phyloP scores from a whole-genome alignment of 106 monocot species.

The Narthecium ossifragum region DNA sequence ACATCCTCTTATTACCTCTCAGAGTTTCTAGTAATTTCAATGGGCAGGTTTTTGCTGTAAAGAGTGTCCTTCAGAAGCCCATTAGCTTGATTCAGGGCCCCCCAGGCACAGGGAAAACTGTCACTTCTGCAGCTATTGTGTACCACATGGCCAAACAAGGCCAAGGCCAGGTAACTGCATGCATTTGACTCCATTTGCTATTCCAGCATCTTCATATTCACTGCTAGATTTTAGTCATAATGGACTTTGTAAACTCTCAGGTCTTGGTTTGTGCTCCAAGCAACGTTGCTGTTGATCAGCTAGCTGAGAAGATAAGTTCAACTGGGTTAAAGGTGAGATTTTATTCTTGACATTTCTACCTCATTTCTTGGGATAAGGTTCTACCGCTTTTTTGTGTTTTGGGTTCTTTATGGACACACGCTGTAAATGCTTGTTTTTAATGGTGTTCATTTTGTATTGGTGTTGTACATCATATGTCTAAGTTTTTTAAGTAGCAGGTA shows the following conservation, averaged over 20 bases:
- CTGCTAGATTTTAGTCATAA: no score
- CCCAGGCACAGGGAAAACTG: conserved; percentile 97
- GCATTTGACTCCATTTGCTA: neutral
- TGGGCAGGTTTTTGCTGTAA: conserved; percentile 92
- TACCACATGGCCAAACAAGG: conserved; percentile 99
- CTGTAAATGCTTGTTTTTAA: no score
- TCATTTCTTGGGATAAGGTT: no score
- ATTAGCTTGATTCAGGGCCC: conserved; percentile 97
- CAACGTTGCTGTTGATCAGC: conserved; percentile 98
- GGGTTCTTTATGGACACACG: no score
- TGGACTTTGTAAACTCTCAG: conserved; percentile 26
- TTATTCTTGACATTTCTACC: no score
- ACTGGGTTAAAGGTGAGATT: no score
- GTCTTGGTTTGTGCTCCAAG: conserved; percentile 98
- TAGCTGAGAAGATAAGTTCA: no score
- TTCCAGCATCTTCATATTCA: neutral
- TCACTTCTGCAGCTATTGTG: conserved; percentile 97
- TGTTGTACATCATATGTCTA: no score
- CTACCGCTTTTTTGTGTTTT: no score
- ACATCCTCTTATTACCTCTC: no score
- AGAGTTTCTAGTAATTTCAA: neutral
- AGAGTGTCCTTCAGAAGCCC: conserved; percentile 97
- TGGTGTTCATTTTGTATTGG: no score
- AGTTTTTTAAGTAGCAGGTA: no score
- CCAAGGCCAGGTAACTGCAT: conserved; percentile 75